Evolutionary conservation across 768 basidiomycete genomes (phyloP), one percentile per base, ranked within the genome.

Genomic region (Suillus tomentosus): DNA sequence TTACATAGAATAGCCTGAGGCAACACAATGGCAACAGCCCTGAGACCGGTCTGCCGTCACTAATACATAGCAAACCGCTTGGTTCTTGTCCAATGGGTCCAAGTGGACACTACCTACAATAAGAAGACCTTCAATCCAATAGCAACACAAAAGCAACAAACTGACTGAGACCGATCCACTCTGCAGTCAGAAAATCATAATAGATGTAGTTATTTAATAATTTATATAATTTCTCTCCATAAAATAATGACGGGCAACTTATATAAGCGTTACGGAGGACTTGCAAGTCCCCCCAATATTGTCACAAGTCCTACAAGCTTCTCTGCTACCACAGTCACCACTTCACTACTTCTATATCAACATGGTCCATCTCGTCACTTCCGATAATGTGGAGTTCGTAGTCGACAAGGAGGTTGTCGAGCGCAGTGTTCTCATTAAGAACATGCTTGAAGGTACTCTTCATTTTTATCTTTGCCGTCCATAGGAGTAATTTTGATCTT

Each of bases 341-440:
- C 36, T 43, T 53, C 40, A 59, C 42, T 13, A 17, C 19, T 5
- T 50, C n/a, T 24, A 57, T 24, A 57, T 45, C 70, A 80, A 66
- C 73, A 93, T 93, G 89, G 90, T 94, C 74, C 85, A 88, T 71
- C 91, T 96, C 79, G 86, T 89, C 74, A 96, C 94, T 45, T 98
- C 96, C 54, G 97, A 99, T 78, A 95, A 93, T 70, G 97, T 98
- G 79, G 87, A 90, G 67, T 99, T 96, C 81, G 84, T 85, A 60
- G 92, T 96, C 68, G 95, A 98, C 75, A 93, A 90, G 78, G 92
- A 95, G 63, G 93, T 99, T 63, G 94, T 94, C 62, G 93, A 96
- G 81, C 92, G 97, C 77, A 91, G 88, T 67, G 95, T 96, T 11
- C 87, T 99, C 71, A 97, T 99, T 79, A 97, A 96, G 85, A 96